Evolutionary conservation across 2,329 filamentous ascomycete species (phyloP).

Genomic region (Aspergillus vadensis): DNA sequence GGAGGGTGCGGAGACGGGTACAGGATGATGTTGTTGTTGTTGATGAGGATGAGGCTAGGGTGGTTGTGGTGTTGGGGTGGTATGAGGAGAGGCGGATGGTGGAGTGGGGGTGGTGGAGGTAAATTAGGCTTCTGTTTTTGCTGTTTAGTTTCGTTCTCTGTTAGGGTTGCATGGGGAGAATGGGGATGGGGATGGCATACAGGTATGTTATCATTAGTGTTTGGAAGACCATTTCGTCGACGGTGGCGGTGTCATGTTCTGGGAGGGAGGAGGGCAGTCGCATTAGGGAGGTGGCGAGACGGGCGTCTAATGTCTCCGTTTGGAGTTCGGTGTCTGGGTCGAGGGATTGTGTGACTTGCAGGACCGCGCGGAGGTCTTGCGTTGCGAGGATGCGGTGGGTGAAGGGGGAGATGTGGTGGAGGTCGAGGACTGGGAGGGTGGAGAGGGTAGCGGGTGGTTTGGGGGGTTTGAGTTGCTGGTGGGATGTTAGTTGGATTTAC

Average conservation of each 20-base stretch:
- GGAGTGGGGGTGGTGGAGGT: slow-evolving; percentile 73
- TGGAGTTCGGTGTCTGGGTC: slow-evolving; percentile 27
- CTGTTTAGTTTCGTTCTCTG: no score
- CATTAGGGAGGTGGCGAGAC: slow-evolving; percentile 62
- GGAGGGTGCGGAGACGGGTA: slow-evolving; percentile 15
- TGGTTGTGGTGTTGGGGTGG: slow-evolving; percentile 15
- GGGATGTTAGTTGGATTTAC: slow-evolving; percentile 3
- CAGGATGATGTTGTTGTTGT: slow-evolving; percentile 10
- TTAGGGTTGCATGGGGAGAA: no score
- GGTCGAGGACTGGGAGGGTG: slow-evolving; percentile 59
- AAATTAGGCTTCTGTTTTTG: slow-evolving; percentile 53
- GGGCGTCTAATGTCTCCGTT: slow-evolving; percentile 56
- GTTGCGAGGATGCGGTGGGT: slow-evolving; percentile 76
- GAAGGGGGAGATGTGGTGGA: slow-evolving; percentile 67
- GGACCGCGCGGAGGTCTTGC: slow-evolving; percentile 71
- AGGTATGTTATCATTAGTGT: slow-evolving; percentile 35
- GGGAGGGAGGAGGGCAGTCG: slow-evolving; percentile 70
- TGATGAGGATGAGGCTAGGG: not conserved
- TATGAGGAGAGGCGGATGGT: slow-evolving; percentile 52
- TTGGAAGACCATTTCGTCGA: slow-evolving; percentile 61
- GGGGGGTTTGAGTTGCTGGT: slow-evolving; percentile 58
- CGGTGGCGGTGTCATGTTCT: slow-evolving; percentile 63
- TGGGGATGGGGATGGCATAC: slow-evolving; percentile 11
- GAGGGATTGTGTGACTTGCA: slow-evolving; percentile 43
- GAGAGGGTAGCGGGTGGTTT: slow-evolving; percentile 53